Percentiles rank a stretch among this genome's conserved stretches.
phyloP scores from a whole-genome alignment of 2,329 filamentous ascomycete species.

The Sclerotinia nivalis region DNA sequence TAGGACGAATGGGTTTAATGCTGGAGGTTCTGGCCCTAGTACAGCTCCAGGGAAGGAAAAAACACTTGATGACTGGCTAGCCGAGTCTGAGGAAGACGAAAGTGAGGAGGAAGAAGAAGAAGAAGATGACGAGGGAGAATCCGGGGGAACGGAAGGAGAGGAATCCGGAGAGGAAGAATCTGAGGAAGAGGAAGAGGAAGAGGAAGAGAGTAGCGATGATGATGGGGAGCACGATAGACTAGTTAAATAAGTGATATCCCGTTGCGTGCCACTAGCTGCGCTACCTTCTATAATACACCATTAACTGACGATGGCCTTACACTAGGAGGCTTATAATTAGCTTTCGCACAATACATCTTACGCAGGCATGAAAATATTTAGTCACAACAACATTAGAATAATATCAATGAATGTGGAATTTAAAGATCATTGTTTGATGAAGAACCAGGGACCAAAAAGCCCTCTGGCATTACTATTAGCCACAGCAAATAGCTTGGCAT shows the following conservation, averaged over 20 bases:
- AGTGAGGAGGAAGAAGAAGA: conserved; percentile 52
- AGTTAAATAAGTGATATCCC: conserved; percentile 35
- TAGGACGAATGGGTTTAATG: conserved; percentile 51
- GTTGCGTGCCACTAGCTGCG: conserved; percentile 7
- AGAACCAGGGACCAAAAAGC: conserved; percentile 27
- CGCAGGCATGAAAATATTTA: conserved; percentile 24
- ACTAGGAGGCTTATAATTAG: conserved; percentile 27
- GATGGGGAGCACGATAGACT: conserved; percentile 39
- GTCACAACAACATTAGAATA: conserved; percentile 32
- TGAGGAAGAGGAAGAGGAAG: conserved; percentile 30
- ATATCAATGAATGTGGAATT: conserved; percentile 7
- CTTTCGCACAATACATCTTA: conserved; percentile 14
- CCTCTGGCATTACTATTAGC: conserved; percentile 36
- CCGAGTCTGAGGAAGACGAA: conserved; percentile 53
- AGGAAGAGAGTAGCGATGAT: conserved; percentile 41
- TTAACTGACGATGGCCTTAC: conserved; percentile 12
- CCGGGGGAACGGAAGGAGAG: conserved; percentile 35
- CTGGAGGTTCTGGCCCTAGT: conserved; percentile 24
- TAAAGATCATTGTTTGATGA: conserved; percentile 18
- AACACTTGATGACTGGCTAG: conserved; percentile 91
- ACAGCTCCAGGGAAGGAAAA: conserved; percentile 54
- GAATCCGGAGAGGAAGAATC: conserved; percentile 25
- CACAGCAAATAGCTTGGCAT: conserved; percentile 30
- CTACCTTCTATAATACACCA: conserved; percentile 15
- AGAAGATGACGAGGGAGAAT: conserved; percentile 48